phyloP scores from a whole-genome alignment of 495 filamentous ascomycete species.

The Hypoxylon intermedium region DNA sequence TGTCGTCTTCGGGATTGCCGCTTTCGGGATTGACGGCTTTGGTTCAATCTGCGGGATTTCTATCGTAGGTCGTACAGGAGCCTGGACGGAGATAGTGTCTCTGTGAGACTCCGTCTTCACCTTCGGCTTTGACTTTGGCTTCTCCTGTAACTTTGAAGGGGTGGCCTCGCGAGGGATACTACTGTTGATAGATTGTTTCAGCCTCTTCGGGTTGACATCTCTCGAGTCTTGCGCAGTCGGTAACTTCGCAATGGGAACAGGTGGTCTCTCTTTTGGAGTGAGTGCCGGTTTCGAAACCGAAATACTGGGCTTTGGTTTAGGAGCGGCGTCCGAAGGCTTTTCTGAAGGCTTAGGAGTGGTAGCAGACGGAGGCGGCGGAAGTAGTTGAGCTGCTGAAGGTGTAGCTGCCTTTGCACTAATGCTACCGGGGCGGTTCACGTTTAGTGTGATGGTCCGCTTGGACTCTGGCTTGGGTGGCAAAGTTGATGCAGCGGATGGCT shows the following conservation, averaged over 20 bases:
- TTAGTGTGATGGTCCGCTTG: constrained; percentile 43
- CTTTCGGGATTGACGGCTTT: no score
- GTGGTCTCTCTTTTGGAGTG: constrained; percentile 10
- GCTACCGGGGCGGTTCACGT: constrained; percentile 35
- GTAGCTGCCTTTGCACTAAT: constrained; percentile 25
- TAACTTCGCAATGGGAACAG: constrained; percentile 12
- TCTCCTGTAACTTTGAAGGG: constrained; percentile 19
- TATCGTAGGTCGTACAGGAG: constrained; percentile 35
- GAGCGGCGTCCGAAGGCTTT: constrained; percentile 12
- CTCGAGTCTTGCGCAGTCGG: constrained; percentile 12
- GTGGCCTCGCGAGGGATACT: constrained; percentile 7
- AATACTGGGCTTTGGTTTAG: constrained; percentile 19
- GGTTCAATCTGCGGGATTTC: constrained; percentile 31
- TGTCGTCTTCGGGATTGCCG: no score
- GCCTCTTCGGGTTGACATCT: constrained; percentile 18
- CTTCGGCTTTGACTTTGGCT: constrained; percentile 26
- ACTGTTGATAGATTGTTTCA: constrained; percentile 4
- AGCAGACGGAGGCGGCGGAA: constrained; percentile 13
- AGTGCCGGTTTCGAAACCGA: constrained; percentile 11
- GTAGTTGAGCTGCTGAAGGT: constrained; percentile 17
- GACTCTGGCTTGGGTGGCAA: constrained; percentile 37
- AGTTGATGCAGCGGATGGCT: no score
- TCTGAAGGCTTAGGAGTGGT: constrained; percentile 20
- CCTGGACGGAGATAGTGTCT: constrained; percentile 39
- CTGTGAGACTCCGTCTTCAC: constrained; percentile 24